Evolutionary conservation across 1,139 yeast species (phyloP).

Genomic region (Lodderomyces oxycetoniae): DNA sequence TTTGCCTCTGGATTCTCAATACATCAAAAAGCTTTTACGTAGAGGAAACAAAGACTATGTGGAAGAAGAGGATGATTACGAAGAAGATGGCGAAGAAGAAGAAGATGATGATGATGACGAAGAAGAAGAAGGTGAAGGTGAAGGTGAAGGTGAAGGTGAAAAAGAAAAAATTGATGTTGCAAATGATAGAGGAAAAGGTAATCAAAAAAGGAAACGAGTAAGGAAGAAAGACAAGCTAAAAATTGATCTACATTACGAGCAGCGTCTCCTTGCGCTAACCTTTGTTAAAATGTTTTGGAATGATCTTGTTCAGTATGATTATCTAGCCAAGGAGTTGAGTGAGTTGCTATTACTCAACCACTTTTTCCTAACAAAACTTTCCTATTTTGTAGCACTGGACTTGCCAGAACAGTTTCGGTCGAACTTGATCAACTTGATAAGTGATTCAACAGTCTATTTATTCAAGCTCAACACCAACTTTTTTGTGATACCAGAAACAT

Average conservation of each 20-base stretch:
- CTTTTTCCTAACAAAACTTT: conserved; percentile 25
- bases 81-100: conserved; percentile 10
- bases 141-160: conserved; percentile 11
- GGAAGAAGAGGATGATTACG: conserved; percentile 12
- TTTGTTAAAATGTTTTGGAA: conserved; percentile 69
- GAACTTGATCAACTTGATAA: conserved; percentile 23
- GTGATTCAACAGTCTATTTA: conserved; percentile 39
- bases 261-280: conserved; percentile 43
- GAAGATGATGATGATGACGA: conserved; percentile 10
- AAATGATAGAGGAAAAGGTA: too few relatives aligned
- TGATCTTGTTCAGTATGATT: conserved; percentile 51
- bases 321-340: conserved; percentile 55
- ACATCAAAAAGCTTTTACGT: neutral
- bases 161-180: conserved; percentile 9
- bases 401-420: conserved; percentile 17
- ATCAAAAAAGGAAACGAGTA: too few relatives aligned
- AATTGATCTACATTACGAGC: conserved; percentile 33
- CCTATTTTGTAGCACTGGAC: conserved; percentile 2
- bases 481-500: conserved; percentile 71
- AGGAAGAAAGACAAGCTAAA: neutral
- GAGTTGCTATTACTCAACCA: conserved; percentile 47
- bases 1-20: conserved; percentile 35
- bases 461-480: conserved; percentile 62
- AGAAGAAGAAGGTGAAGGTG: conserved; percentile 9
- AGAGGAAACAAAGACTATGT: too few relatives aligned